Percentiles rank a stretch among this genome's conserved stretches.
phyloP scores from a whole-genome alignment of 441 rosid species.

The Populus trichocarpa region DNA sequence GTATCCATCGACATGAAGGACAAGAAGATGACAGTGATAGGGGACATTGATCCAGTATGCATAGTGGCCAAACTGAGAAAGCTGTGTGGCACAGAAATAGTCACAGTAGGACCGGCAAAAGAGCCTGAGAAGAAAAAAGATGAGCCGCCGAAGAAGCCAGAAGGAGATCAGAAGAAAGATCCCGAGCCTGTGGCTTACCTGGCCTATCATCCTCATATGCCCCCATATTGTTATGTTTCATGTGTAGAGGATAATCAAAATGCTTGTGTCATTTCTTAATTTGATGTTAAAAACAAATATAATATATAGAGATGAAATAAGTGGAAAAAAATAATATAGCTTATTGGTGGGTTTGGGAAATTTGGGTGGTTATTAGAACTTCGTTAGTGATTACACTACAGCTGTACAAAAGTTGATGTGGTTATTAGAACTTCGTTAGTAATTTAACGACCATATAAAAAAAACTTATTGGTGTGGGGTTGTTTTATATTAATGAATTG shows the following conservation, averaged over 20 bases:
- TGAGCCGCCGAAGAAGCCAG: slow-evolving; percentile 24
- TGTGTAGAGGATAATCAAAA: slow-evolving; percentile 27
- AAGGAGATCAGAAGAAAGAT: neutral
- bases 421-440: too few relatives aligned
- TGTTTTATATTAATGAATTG: too few relatives aligned
- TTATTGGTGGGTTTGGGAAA: neutral
- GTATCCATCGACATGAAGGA: too few relatives aligned
- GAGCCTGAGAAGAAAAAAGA: slow-evolving; percentile 15
- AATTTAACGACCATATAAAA: too few relatives aligned
- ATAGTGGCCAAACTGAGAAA: too few relatives aligned
- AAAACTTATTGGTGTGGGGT: too few relatives aligned
- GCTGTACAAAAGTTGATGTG: neutral
- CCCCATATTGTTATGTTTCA: neutral
- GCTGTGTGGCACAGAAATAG: too few relatives aligned
- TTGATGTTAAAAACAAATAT: neutral
- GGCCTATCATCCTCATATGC: neutral
- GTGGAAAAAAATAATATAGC: neutral
- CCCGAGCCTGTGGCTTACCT: neutral
- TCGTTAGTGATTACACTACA: neutral
- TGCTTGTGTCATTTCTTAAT: neutral
- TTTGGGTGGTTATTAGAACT: neutral
- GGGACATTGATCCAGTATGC: too few relatives aligned
- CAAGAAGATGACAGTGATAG: too few relatives aligned
- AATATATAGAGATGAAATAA: neutral
- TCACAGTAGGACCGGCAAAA: too few relatives aligned